Base-by-base conservation (phyloP, 768 basidiomycete genomes). In the Brasilioporus rufonigricans region DNA sequence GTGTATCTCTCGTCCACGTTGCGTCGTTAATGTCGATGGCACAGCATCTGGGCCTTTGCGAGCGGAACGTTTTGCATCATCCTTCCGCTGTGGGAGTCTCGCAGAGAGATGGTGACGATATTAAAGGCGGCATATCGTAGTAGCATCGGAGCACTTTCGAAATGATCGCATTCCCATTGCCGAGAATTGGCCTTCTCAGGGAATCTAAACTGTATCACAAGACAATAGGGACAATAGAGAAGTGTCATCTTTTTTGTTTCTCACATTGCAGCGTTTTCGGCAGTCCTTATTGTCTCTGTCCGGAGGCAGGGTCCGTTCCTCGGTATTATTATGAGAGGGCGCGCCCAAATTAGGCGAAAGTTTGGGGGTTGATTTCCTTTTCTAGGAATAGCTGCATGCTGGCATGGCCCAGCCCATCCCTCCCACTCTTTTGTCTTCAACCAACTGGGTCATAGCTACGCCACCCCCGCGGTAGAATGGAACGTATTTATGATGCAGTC, bases 1-100 rank as follows among this genome's bases (percentile, higher is more conserved):
- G 9, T 13, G 21, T n/a, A 13, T 39, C 27, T 48, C 13, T 29
- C 23, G 19, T 44, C 33, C 48, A 49, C 26, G 16, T 52, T 51
- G 16, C 38, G 51, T 9, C n/a, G 19, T 52, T 61, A 24, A 61
- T 47, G n/a, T 32, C n/a, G n/a, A n/a, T 26, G 36, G 7, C 11
- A 31, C 31, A 72, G 72, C 46, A 73, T 71, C 41, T 71, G 72
- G 74, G 71, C 65, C 2, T 68, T 74, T 44, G 48, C 64, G 44
- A 74, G 71, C 21, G 73, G 73, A 11, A 60, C 66, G 26, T 76
- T 76, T 51, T 73, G 70, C 31, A 71, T 73, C 14, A 8, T 76
- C n/a, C 49, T 75, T 7, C 71, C 75, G 3, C 40, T 74, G 16
- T 73, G 70, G 73, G 75, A 74, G 52, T 71, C 71, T 13, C 64